Base-by-base conservation (phyloP, 23 red algal species). In the Agarophyton chilense region DNA sequence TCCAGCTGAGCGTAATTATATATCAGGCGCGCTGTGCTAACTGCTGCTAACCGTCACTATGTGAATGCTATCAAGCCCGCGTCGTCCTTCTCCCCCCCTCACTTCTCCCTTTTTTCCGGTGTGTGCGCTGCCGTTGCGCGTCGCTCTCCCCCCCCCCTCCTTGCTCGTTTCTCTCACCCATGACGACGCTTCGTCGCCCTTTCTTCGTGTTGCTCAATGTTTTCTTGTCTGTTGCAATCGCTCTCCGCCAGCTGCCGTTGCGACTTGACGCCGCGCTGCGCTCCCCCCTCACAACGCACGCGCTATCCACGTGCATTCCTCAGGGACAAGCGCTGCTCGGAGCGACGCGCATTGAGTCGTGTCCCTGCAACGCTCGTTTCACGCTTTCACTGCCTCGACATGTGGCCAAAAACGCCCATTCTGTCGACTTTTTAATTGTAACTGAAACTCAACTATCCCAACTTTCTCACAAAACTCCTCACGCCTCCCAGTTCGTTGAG, bases 381-480 rank as follows among this genome's bases (percentile, higher is more conserved):
- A 40, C 64, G 34, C 18, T 70, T 2, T 70, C 64, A n/a, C 40
- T 70, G 18, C 64, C 64, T 36, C 21, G 21, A 40, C 64, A 70
- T 70, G 34, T 70, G 32, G 64, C 64, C 5, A 29, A 42, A 70
- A 36, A 41, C 38, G 34, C 64, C 40, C 64, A 70, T 42, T 70
- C 64, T 70, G 2, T 70, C 40, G 64, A 70, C 64, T 70, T 70
- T 41, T 26, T 70, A 70, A 70, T 70, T 33, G 64, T 70, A 36
- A 70, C 34, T 33, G 64, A 70, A 70, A 19, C 36, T 42, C 64
- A 70, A 18, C 64, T 70, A 7, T 40, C 32, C 14, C 64, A 70
- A 70, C 64, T 70, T n/a, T 70, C 64, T 17, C 38, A 36, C 64
- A 40, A 36, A 17, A 19, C 34, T 4, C 64, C 64, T 5, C 34